Evolutionary conservation across 805 yeast species (phyloP).

Genomic region (Candida schatavii): DNA sequence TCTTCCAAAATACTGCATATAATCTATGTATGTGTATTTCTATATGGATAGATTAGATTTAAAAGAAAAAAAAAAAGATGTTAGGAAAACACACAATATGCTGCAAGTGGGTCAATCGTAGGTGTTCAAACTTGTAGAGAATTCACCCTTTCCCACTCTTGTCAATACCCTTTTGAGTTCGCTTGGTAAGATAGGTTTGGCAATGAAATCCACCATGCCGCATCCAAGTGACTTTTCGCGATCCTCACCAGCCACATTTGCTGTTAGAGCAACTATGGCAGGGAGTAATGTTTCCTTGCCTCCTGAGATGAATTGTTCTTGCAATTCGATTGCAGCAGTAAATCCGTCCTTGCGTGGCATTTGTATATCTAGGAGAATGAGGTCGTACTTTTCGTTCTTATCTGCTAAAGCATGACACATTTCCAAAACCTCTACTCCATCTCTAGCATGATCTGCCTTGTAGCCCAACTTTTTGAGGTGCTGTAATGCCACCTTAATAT

Average conservation of each 20-base stretch:
- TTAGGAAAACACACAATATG: too few species aligned
- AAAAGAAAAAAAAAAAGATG: too few species aligned
- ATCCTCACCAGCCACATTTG: slow-evolving; percentile 55
- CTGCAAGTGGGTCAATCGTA: too few species aligned
- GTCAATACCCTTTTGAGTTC: slow-evolving; percentile 37
- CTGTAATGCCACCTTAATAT: slow-evolving; percentile 48
- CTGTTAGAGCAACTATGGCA: slow-evolving; percentile 47
- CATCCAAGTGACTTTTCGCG: slow-evolving; percentile 42
- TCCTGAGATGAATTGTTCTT: slow-evolving; percentile 22
- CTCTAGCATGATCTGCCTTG: slow-evolving; percentile 50
- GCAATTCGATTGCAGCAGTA: slow-evolving; percentile 43
- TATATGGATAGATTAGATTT: too few species aligned
- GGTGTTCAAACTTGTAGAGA: too few species aligned
- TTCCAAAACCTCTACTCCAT: slow-evolving; percentile 45
- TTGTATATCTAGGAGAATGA: slow-evolving; percentile 56
- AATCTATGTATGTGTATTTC: too few species aligned
- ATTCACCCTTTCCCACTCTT: slow-evolving; percentile 11
- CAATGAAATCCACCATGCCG: slow-evolving; percentile 53
- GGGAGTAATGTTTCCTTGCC: slow-evolving; percentile 24
- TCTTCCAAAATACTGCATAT: too few species aligned
- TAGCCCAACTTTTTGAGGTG: slow-evolving; percentile 50
- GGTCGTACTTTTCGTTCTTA: slow-evolving; percentile 39
- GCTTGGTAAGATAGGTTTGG: slow-evolving; percentile 52
- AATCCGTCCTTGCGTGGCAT: slow-evolving; percentile 58
- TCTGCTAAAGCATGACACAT: slow-evolving; percentile 26